Evolutionary conservation across 1,284 basidiomycete species (phyloP), one percentile per base, ranked within the genome.

Genomic region (Mycosarcoma maydis): DNA sequence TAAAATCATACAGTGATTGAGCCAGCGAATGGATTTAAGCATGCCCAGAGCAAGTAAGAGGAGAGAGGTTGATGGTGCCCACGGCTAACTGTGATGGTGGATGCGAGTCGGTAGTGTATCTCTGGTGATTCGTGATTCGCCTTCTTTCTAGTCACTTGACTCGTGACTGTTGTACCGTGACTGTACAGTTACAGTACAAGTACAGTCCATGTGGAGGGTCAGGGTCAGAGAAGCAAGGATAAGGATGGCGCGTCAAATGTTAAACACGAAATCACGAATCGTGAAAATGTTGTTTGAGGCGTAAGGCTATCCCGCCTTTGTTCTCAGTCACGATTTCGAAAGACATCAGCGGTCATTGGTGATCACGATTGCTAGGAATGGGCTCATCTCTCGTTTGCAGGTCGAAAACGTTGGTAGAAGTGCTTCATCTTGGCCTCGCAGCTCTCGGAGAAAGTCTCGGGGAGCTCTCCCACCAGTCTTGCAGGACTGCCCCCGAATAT

Each of bases 401-500:
- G 75, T 61, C 86, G 85, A 78, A 91, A 92, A 11, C 88, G 85
- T 14, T 85, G 85, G 73, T 92, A 92, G 66, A 87, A 88, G 42
- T 87, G 86, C 80, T 95, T 96, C 11, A 90, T 90, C 59, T 87
- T 86, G 0, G 87, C 85, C 81, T 94, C 91, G 4, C 90, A 87
- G 59, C 88, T 86, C 72, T 94, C 92, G 76, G 91, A 90, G 17
- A 90, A 92, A 23, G 92, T 91, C 82, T 98, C 95, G 1, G 94
- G 91, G 8, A 97, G 86, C 73, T 92, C 90, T 77, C 89, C 89
- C 2, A 92, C 81, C 36, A 83, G 57, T 64, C 39, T 36, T 90
- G 93, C 93, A 76, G 96, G 95, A 49, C 92, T 92, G 10, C 96
- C 96, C 13, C 87, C 84, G 83, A 94, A 98, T 6, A 91, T 84